These are phyloP conservation scores for Endocalyx cinctus DNA, from an alignment of 2,329 filamentous ascomycete genomes.

Conservation along the genomic window DNA sequence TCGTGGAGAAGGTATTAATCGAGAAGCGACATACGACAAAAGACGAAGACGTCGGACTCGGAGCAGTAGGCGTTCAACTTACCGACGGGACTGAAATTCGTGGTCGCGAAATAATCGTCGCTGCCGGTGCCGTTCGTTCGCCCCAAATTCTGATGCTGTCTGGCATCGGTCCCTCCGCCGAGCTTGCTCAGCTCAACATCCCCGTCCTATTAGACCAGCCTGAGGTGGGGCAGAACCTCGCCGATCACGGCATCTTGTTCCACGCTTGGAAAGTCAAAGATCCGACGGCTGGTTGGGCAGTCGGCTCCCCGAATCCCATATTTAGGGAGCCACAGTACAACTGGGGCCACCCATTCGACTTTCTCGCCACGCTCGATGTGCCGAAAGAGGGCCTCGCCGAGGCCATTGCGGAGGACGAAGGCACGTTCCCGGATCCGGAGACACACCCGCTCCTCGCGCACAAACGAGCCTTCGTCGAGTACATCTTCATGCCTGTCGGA, in stretches of 20 bases:
- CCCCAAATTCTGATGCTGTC: slow-evolving; percentile 26
- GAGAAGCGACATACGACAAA: too few species aligned
- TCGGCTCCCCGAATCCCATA: slow-evolving; percentile 30
- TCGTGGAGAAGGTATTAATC: slow-evolving; percentile 9
- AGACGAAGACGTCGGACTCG: background rate
- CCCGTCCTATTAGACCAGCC: slow-evolving; percentile 23
- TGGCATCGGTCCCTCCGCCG: slow-evolving; percentile 21
- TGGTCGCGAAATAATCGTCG: slow-evolving; percentile 22
- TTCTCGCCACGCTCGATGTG: slow-evolving; percentile 26
- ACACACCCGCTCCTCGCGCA: slow-evolving; percentile 26
- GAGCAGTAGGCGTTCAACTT: slow-evolving; percentile 6
- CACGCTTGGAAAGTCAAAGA: slow-evolving; percentile 28
- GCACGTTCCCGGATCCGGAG: slow-evolving; percentile 22
- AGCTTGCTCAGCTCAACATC: slow-evolving; percentile 26
- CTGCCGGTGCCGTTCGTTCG: slow-evolving; percentile 20
- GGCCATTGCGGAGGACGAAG: slow-evolving; percentile 31
- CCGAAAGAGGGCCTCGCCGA: slow-evolving; percentile 21
- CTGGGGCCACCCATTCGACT: slow-evolving; percentile 32
- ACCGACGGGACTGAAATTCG: slow-evolving; percentile 16
- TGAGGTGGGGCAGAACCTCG: slow-evolving; percentile 19
- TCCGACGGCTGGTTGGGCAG: slow-evolving; percentile 23
- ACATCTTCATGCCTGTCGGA: slow-evolving; percentile 9
- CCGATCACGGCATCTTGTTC: slow-evolving; percentile 22
- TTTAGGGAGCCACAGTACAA: slow-evolving; percentile 32
- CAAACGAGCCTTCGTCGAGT: slow-evolving; percentile 10